phyloP scores from a whole-genome alignment of 208 protist species.

The Leishmania turanica region DNA sequence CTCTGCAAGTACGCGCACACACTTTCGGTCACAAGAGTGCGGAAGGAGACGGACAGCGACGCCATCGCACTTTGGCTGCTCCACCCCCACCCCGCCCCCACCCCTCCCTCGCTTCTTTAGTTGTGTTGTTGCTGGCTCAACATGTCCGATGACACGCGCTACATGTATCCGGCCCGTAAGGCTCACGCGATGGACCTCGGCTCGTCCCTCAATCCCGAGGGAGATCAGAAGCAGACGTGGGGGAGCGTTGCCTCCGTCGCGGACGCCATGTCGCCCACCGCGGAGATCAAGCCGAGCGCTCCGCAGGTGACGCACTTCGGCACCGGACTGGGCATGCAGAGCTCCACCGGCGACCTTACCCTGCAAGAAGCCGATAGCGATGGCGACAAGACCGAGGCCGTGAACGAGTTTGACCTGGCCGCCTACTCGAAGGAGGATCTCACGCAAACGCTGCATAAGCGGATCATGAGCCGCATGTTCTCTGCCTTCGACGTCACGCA shows the following conservation, averaged over 20 bases:
- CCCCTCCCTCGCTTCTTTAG: neutral
- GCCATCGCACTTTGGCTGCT: neutral
- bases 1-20: neutral
- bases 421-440: conserved; percentile 87
- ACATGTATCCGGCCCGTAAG: conserved; percentile 39
- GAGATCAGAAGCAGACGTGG: neutral
- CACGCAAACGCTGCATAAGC: conserved; percentile 61
- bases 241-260: conserved; percentile 18
- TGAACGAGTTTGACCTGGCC: conserved; percentile 81
- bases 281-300: conserved; percentile 39
- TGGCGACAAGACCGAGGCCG: conserved; percentile 7
- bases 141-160: conserved; percentile 18
- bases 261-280: conserved; percentile 28
- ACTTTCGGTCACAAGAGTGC: neutral
- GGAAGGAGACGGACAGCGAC: neutral
- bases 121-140: neutral
- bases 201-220: conserved; percentile 26
- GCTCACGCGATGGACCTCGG: conserved; percentile 44
- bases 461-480: conserved; percentile 91
- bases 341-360: conserved; percentile 18
- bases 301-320: conserved; percentile 48
- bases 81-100: neutral
- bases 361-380: conserved; percentile 18
- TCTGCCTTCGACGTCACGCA: conserved; percentile 87
- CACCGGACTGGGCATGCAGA: conserved; percentile 42